Evolutionary conservation across 2,329 filamentous ascomycete genomes (phyloP).

Genomic region (Trichoderma lentiforme): DNA sequence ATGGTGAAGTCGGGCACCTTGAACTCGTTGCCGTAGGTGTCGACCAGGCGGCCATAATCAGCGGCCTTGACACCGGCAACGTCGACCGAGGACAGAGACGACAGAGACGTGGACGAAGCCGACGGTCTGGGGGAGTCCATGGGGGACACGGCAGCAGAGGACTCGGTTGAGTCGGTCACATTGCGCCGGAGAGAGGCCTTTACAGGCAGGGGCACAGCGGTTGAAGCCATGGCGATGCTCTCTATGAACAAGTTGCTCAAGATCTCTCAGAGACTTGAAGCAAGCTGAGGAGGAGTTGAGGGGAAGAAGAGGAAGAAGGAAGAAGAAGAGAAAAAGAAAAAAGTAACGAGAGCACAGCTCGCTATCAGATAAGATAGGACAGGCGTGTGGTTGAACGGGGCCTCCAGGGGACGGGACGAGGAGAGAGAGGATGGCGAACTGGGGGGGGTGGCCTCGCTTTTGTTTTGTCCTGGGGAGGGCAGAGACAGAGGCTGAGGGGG

Average conservation of each 20-base stretch:
- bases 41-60: slow-evolving; percentile 66
- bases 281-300: not conserved
- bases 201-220: slow-evolving; percentile 37
- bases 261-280: not conserved
- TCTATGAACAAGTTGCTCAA: not conserved
- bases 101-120: slow-evolving; percentile 86
- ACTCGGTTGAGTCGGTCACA: slow-evolving; percentile 49
- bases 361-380: slow-evolving; percentile 12
- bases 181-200: slow-evolving; percentile 49
- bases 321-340: not conserved
- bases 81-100: slow-evolving; percentile 73
- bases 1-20: slow-evolving; percentile 92
- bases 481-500: not conserved
- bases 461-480: not conserved
- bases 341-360: slow-evolving; percentile 6
- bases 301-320: not conserved
- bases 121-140: slow-evolving; percentile 58
- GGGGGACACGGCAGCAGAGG: slow-evolving; percentile 56
- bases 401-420: not conserved
- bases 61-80: slow-evolving; percentile 32
- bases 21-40: slow-evolving; percentile 95
- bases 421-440: not conserved
- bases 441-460: not conserved
- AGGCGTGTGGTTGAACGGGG: not conserved
- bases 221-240: slow-evolving; percentile 44